Evolutionary conservation across 2,329 filamentous ascomycete genomes (phyloP).

Genomic region (Teratosphaeria viscida): DNA sequence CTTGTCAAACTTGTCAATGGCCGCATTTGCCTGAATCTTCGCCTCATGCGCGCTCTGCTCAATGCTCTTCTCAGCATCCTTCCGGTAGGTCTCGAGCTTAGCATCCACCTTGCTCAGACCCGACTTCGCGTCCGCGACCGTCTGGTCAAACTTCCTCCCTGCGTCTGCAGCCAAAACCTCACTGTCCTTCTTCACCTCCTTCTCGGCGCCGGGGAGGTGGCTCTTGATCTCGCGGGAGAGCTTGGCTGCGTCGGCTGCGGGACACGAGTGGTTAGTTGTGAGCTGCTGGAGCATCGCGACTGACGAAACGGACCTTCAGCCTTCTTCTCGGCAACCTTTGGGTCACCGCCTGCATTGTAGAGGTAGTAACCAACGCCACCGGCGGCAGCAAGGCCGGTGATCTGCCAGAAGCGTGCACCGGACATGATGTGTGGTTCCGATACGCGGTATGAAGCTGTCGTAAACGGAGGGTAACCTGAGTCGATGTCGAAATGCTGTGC

Average conservation of each 20-base stretch:
- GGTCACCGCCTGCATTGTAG: constrained; percentile 71
- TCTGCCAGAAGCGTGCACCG: constrained; percentile 6
- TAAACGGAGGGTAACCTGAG: background rate
- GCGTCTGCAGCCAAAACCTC: constrained; percentile 38
- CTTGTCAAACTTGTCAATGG: constrained; percentile 68
- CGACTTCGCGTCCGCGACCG: constrained; percentile 7
- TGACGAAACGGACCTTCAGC: constrained; percentile 57
- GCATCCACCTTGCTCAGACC: constrained; percentile 13
- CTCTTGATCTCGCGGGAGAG: constrained; percentile 56
- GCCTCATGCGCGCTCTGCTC: constrained; percentile 57
- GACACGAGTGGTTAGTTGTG: background rate
- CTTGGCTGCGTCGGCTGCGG: constrained; percentile 63
- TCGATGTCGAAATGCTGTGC: background rate
- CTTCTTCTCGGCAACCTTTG: constrained; percentile 75
- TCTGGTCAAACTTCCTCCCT: constrained; percentile 43
- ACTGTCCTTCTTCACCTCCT: constrained; percentile 18
- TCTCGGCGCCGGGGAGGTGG: constrained; percentile 49
- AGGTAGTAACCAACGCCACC: constrained; percentile 77
- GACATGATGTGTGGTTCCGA: constrained; percentile 5
- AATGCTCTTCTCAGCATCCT: constrained; percentile 48
- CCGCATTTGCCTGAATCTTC: constrained; percentile 38
- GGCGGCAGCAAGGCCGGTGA: constrained; percentile 42
- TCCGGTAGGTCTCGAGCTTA: constrained; percentile 11
- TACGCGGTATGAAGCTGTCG: background rate
- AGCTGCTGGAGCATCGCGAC: background rate